Conservation (phyloP, 805 yeast genomes). For the Priceomyces castillae region DNA sequence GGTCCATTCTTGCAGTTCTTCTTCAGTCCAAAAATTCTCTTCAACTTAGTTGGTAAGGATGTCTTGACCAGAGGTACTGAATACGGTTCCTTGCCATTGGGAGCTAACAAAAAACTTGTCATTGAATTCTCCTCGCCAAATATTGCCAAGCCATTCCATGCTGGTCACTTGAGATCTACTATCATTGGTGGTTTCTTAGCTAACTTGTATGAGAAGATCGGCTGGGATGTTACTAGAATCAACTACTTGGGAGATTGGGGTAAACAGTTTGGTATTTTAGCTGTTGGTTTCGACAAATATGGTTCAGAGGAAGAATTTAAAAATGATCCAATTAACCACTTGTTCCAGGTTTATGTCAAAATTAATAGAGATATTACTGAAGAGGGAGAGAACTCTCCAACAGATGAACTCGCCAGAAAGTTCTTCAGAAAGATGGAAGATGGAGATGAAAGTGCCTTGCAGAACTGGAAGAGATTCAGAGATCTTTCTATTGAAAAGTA, state of each 20-base stretch:
- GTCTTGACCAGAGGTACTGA: slow-evolving; percentile 55
- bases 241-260: slow-evolving; percentile 99
- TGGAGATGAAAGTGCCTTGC: slow-evolving; percentile 78
- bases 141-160: slow-evolving; percentile 99
- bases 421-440: slow-evolving; percentile 91
- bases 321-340: slow-evolving; percentile 85
- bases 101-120: slow-evolving; percentile 64
- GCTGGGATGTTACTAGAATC: slow-evolving; percentile 89
- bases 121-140: slow-evolving; percentile 97
- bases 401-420: slow-evolving; percentile 81
- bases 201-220: slow-evolving; percentile 83
- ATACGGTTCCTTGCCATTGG: slow-evolving; percentile 77
- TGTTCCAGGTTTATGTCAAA: slow-evolving; percentile 89
- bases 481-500: slow-evolving; percentile 86
- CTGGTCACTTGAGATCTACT: slow-evolving; percentile 97
- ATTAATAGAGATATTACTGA: slow-evolving; percentile 72
- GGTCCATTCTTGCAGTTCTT: slow-evolving; percentile 92
- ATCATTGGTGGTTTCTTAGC: slow-evolving; percentile 95
- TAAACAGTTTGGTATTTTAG: slow-evolving; percentile 94
- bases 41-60: slow-evolving; percentile 67
- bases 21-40: slow-evolving; percentile 65
- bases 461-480: slow-evolving; percentile 84
- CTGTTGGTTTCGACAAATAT: slow-evolving; percentile 84
- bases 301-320: slow-evolving; percentile 74
- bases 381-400: slow-evolving; percentile 54